These are phyloP conservation scores for Jatropha multifida DNA, from an alignment of 441 rosid genomes.

Conservation along the genomic window DNA sequence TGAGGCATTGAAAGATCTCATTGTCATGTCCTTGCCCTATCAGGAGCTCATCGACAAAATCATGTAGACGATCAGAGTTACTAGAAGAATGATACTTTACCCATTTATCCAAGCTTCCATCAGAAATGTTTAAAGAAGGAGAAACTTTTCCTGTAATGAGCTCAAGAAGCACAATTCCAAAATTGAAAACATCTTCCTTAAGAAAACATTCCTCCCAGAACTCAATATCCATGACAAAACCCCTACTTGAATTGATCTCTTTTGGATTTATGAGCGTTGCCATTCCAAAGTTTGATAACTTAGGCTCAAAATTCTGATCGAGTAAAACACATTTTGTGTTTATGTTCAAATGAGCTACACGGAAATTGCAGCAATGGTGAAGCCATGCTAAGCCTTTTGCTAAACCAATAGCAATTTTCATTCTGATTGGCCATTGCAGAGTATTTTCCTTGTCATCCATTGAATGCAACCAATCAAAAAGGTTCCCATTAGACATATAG, in stretches of 20 bases:
- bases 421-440: not conserved
- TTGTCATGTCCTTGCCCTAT: not conserved
- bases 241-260: not conserved
- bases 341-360: not conserved
- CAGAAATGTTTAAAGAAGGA: not conserved
- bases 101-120: not conserved
- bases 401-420: not conserved
- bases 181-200: not conserved
- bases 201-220: not conserved
- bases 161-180: not conserved
- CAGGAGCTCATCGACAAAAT: not conserved
- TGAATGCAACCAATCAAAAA: not conserved
- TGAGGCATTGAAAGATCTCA: not conserved
- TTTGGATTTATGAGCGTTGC: not conserved
- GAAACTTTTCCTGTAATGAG: not conserved
- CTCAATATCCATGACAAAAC: not conserved
- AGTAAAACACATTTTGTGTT: too few species aligned
- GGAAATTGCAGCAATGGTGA: not conserved
- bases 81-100: not conserved
- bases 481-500: not conserved
- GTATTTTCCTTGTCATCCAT: not conserved
- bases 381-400: not conserved
- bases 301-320: too few species aligned
- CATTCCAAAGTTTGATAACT: not conserved
- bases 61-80: not conserved